Evolutionary conservation across 352 stramenopile genomes (phyloP).

Genomic region (Pythium sukuiense): DNA sequence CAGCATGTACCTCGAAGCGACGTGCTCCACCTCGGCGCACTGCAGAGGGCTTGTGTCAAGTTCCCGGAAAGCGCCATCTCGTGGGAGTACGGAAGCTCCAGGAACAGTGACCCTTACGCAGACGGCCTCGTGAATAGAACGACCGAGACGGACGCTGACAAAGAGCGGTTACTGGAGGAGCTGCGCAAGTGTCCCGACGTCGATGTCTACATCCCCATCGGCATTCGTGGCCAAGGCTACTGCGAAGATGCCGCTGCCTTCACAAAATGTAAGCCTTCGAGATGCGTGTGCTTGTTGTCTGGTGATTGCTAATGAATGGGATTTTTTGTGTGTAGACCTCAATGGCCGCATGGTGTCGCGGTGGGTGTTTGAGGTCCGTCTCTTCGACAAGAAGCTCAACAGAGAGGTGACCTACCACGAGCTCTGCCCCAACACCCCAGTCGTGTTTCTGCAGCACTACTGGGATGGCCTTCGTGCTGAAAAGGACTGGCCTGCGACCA

Average conservation of each 20-base stretch:
- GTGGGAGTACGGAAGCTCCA: conserved; percentile 34
- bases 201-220: conserved; percentile 56
- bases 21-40: conserved; percentile 44
- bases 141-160: not conserved
- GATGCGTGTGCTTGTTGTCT: conserved; percentile 9
- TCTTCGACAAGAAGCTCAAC: conserved; percentile 23
- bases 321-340: conserved; percentile 5
- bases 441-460: conserved; percentile 44
- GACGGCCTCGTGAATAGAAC: not conserved
- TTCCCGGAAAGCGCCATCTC: conserved; percentile 50
- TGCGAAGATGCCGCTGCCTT: conserved; percentile 70
- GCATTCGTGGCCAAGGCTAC: conserved; percentile 52
- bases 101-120: too few species aligned
- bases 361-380: conserved; percentile 32
- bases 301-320: too few species aligned
- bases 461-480: conserved; percentile 26
- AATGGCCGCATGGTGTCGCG: conserved; percentile 30
- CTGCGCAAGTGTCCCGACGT: conserved; percentile 55
- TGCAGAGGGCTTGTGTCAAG: conserved; percentile 46
- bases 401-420: conserved; percentile 35
- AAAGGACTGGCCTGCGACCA: conserved; percentile 24
- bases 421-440: conserved; percentile 31
- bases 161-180: conserved; percentile 19
- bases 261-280: conserved; percentile 42
- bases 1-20: conserved; percentile 25